Conservation (phyloP, 768 basidiomycete species). For the Butyriboletus loyo region DNA sequence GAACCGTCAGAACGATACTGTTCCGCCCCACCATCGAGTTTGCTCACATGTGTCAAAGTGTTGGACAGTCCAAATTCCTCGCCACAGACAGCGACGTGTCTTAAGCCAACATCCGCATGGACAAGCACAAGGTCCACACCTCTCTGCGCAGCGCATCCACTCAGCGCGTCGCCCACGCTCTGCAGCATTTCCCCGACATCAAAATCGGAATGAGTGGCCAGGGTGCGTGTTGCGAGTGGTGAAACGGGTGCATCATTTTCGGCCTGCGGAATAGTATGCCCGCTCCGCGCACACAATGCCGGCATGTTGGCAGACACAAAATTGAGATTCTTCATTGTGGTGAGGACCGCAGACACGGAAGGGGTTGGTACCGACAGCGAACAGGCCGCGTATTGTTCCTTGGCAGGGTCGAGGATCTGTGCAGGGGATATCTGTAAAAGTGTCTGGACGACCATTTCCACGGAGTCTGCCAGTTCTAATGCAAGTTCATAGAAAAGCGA, state of each 20-base stretch:
- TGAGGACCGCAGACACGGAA: conserved; percentile 84
- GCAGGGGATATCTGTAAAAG: conserved; percentile 87
- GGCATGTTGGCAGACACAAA: conserved; percentile 87
- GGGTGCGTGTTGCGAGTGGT: conserved; percentile 16
- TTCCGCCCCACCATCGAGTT: background rate
- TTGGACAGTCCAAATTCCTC: conserved; percentile 84
- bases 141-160: conserved; percentile 76
- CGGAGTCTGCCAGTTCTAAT: conserved; percentile 84
- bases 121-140: conserved; percentile 91
- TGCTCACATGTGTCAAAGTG: conserved; percentile 78
- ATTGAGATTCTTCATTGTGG: conserved; percentile 90
- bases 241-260: conserved; percentile 18
- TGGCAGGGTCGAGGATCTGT: conserved; percentile 87
- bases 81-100: conserved; percentile 80
- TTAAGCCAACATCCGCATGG: conserved; percentile 85
- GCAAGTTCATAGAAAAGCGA: conserved; percentile 66
- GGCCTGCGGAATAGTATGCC: conserved; percentile 13
- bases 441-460: conserved; percentile 89
- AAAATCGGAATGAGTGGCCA: conserved; percentile 55
- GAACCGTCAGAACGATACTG: conserved; percentile 15
- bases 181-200: conserved; percentile 92
- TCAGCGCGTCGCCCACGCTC: conserved; percentile 82
- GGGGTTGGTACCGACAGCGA: conserved; percentile 84
- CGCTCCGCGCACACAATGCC: conserved; percentile 28
- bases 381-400: conserved; percentile 90